A percentile compares a stretch with the other conserved stretches of the same genome.
phyloP scores from a whole-genome alignment of 176 grass and related monocot genomes.

The Panicum miliaceum region DNA sequence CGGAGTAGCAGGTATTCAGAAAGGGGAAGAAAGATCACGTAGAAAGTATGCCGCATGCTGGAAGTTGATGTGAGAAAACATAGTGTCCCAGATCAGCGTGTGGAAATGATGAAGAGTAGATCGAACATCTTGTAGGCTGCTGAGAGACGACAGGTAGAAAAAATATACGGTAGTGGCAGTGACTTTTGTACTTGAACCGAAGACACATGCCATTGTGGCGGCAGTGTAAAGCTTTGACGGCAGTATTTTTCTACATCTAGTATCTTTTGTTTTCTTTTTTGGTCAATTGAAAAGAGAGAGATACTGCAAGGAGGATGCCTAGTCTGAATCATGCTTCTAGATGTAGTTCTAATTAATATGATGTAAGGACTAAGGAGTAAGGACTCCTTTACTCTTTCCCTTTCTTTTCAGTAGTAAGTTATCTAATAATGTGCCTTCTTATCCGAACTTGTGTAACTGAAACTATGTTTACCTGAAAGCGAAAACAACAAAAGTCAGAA shows the following conservation, averaged over 20 bases:
- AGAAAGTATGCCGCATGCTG: background rate
- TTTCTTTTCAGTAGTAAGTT: background rate
- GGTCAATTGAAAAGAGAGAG: background rate
- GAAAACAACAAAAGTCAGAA: background rate
- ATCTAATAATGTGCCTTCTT: background rate
- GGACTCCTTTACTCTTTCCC: background rate
- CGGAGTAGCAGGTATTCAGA: background rate
- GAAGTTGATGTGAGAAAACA: background rate
- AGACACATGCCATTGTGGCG: background rate
- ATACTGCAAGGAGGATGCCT: background rate
- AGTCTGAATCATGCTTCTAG: background rate
- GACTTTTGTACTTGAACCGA: background rate
- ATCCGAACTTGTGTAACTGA: background rate
- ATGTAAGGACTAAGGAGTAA: no score
- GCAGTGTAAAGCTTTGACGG: background rate
- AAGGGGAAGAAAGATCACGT: background rate
- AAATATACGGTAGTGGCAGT: background rate
- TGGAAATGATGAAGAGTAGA: slow-evolving; percentile 1
- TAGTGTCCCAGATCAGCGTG: background rate
- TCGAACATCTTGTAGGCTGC: slow-evolving; percentile 18
- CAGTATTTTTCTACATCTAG: background rate
- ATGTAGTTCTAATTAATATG: background rate
- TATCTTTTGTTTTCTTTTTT: background rate
- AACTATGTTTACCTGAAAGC: background rate
- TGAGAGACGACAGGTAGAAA: background rate